phyloP scores from a whole-genome alignment of 2,329 filamentous ascomycete genomes.

The Mycosphaerella arachidis region DNA sequence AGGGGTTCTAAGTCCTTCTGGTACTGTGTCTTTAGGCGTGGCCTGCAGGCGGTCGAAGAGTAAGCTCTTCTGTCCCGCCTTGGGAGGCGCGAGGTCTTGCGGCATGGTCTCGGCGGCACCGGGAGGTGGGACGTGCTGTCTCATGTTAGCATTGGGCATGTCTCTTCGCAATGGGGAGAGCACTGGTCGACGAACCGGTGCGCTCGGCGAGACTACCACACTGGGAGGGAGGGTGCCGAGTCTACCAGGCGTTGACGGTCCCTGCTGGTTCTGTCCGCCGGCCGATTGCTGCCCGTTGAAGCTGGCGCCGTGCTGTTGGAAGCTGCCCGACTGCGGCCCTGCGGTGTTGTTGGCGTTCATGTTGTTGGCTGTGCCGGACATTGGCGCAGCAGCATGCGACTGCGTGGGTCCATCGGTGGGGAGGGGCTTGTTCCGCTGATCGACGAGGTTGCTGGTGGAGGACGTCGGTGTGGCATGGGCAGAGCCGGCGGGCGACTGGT shows the following conservation, averaged over 20 bases:
- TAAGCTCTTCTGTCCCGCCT: conserved; percentile 82
- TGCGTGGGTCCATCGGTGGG: conserved; percentile 40
- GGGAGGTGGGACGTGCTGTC: conserved; percentile 82
- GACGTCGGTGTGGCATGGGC: conserved; percentile 75
- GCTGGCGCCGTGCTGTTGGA: conserved; percentile 18
- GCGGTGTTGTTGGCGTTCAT: conserved; percentile 12
- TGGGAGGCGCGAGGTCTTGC: conserved; percentile 89
- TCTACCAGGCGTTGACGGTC: conserved; percentile 27
- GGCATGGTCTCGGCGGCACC: conserved; percentile 97
- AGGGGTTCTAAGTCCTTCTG: conserved; percentile 89
- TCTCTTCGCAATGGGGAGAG: neutral
- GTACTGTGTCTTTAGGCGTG: conserved; percentile 84
- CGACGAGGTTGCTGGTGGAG: conserved; percentile 80
- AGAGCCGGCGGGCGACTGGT: conserved; percentile 56
- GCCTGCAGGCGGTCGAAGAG: conserved; percentile 86
- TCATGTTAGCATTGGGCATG: conserved; percentile 13
- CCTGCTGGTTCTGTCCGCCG: conserved; percentile 19
- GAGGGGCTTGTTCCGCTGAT: conserved; percentile 76
- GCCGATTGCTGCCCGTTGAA: conserved; percentile 15
- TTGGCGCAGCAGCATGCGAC: conserved; percentile 45
- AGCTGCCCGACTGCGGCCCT: conserved; percentile 18
- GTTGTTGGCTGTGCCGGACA: conserved; percentile 23
- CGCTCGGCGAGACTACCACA: conserved; percentile 91
- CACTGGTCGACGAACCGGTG: conserved; percentile 61
- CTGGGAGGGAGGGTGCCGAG: conserved; percentile 54